phyloP scores from a whole-genome alignment of 768 basidiomycete genomes.

The Chalciporus piperatus region DNA sequence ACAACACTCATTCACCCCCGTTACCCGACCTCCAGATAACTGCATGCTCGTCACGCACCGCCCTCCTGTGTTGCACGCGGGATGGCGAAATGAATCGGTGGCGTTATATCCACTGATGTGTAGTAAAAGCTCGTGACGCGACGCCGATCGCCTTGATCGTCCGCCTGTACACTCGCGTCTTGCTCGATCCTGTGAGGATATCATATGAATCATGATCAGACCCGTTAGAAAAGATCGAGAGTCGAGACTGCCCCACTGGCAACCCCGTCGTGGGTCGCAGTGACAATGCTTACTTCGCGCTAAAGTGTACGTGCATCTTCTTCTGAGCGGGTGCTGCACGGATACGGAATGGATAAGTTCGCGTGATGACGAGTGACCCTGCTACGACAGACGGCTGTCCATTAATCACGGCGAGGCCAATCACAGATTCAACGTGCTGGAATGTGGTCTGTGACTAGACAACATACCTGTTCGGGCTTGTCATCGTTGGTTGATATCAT shows the following conservation, averaged over 20 bases:
- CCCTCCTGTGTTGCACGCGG: constrained; percentile 10
- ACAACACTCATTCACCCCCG: neutral
- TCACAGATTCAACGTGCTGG: neutral
- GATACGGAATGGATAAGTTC: constrained; percentile 39
- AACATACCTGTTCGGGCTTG: constrained; percentile 20
- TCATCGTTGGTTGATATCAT: constrained; percentile 30
- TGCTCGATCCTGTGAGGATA: constrained; percentile 24
- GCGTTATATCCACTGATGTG: constrained; percentile 29
- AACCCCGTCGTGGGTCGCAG: neutral
- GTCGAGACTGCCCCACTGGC: neutral
- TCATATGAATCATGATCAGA: neutral
- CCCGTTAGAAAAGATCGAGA: neutral
- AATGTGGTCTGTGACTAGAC: neutral
- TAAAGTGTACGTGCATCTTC: constrained; percentile 34
- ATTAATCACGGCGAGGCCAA: neutral
- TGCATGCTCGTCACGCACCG: neutral
- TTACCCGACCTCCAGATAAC: neutral
- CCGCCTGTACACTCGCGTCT: constrained; percentile 13
- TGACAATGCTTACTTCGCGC: constrained; percentile 34
- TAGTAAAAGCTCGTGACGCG: constrained; percentile 37
- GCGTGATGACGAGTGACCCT: constrained; percentile 39
- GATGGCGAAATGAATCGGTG: constrained; percentile 32
- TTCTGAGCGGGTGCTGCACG: constrained; percentile 38
- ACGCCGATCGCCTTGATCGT: constrained; percentile 18
- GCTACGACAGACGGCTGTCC: constrained; percentile 37